Evolutionary conservation across 140 eudicot genomes (phyloP).

Genomic region (Erigeron philadelphicus): DNA sequence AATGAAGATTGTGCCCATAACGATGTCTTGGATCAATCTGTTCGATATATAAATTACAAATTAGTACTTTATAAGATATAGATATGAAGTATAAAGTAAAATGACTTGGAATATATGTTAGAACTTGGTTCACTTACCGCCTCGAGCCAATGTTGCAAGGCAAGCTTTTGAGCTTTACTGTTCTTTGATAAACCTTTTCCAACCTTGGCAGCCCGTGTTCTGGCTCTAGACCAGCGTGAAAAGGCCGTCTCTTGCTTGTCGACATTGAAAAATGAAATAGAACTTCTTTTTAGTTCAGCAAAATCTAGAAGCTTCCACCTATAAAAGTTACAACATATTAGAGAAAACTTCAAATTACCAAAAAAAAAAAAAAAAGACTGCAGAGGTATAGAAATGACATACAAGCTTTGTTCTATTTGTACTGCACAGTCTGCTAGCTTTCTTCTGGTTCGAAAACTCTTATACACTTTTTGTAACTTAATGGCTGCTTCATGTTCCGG

Average conservation of each 20-base stretch:
- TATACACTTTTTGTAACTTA: slow-evolving; percentile 96
- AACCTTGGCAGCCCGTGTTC: slow-evolving; percentile 97
- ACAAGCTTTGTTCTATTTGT: slow-evolving; percentile 91
- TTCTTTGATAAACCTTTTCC: slow-evolving; percentile 92
- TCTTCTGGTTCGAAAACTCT: slow-evolving; percentile 89
- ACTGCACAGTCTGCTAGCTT: slow-evolving; percentile 97
- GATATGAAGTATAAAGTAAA: neutral
- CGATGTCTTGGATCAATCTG: slow-evolving; percentile 99
- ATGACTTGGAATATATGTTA: neutral
- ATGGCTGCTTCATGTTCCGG: slow-evolving; percentile 87
- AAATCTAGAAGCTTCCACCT: slow-evolving; percentile 97
- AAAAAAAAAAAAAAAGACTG: neutral
- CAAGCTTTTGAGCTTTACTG: slow-evolving; percentile 84
- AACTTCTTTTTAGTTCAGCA: slow-evolving; percentile 81
- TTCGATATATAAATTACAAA: neutral
- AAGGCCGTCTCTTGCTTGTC: slow-evolving; percentile 84
- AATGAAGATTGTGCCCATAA: slow-evolving; percentile 94
- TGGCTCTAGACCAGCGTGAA: slow-evolving; percentile 97
- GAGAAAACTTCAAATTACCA: neutral
- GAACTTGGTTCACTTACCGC: slow-evolving; percentile 52
- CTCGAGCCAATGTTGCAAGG: slow-evolving; percentile 96
- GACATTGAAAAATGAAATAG: slow-evolving; percentile 81
- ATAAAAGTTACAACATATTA: slow-evolving; percentile 15
- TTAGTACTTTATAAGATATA: neutral
- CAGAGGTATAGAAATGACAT: slow-evolving; percentile 12